Evolutionary conservation across 1,284 basidiomycete genomes (phyloP), one percentile per base, ranked within the genome.

Genomic region (Xerocomus minutiporus): DNA sequence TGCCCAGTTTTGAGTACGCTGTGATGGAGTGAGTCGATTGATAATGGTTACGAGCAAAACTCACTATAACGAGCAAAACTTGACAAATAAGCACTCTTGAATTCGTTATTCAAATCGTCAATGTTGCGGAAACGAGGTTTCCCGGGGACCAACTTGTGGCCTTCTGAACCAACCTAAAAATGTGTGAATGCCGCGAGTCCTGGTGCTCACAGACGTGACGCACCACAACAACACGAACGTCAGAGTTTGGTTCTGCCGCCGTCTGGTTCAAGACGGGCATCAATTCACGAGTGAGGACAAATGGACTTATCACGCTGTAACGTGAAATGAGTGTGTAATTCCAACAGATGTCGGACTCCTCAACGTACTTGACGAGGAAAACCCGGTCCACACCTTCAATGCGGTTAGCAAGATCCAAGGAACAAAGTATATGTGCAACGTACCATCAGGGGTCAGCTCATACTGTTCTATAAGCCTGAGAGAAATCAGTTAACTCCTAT

Each of bases 171-270:
- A 53, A 64, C 53, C 60, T 65, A 46, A 44, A 50, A 15, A 15
- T 31, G 13, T 12, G 42, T 38, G 45, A 7, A 23, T 5, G 1
- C 5, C 3, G 6, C 15, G 26, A 11, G 4, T 4, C 8, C 2
- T 41, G 32, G 5, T 13, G 41, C 12, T 13, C 25, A 8, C 26
- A n/a, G 20, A 42, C 1, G 17, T 2, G 11, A 59, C 75, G 46
- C 39, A 81, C 81, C 44, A 71, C 72, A 5, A 82, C 68, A 17
- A 83, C 67, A 15, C 81, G 75, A 35, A 81, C 78, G 55, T 82
- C 81, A 0, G 74, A 66, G 34, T 66, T 68, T 3, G 72, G 70
- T 48, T 73, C 61, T 26, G 71, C 59, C 1, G 77, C 73, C 0
- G 81, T 81, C 43, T 70, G 66, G 48, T 70, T 71, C 26, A 83